Evolutionary conservation across 1,284 basidiomycete genomes (phyloP), one percentile per base, ranked within the genome.

Genomic region (Mrakiaceae sp.): DNA sequence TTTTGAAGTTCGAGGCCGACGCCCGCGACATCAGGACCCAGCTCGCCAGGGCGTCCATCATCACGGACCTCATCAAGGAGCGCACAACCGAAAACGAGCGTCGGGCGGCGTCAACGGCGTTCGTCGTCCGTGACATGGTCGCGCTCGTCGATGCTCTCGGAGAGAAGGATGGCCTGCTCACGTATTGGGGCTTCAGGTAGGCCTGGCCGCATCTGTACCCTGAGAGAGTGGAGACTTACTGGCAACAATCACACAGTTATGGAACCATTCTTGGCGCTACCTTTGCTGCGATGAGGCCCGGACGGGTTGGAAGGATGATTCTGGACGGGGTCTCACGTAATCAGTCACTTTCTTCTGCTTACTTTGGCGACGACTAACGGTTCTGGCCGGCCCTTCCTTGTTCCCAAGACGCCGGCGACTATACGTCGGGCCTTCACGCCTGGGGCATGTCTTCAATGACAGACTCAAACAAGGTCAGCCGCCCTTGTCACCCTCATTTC

Each of bases 251-350:
- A 27, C 27, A 27, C 27, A 27, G 27, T 27, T 69, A 72, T 47
- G 70, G 71, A 2, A 71, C 71, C 2, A 69, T 70, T 46, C 66
- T 74, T 4, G 72, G 72, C 6, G 69, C 71, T 3, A 72, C 70
- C 0, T 72, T 73, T 58, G 67, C 69, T 2, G 72, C 72, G 5
- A 72, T 73, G 72, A 70, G 69, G 58, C 72, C 72, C 0, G 70
- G 71, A 9, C 63, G 64, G 2, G 72, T 73, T 6, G 68, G 67
- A 16, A 67, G 68, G 14, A 55, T 73, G 64, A 66, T 71, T 7
- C 67, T 71, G 1, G 72, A 73, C 61, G 71, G 71, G 3, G 70
- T 72, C 0, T 62, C 62, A 2, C 58, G 64, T 65, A 16, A 40
- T 10, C 16, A 7, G 8, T 49, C 48, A 8, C 14, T 49, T 8